Percentiles rank a stretch among this genome's conserved stretches.
phyloP scores from a whole-genome alignment of 169 alveolate genomes.

The Plasmodium berghei region DNA sequence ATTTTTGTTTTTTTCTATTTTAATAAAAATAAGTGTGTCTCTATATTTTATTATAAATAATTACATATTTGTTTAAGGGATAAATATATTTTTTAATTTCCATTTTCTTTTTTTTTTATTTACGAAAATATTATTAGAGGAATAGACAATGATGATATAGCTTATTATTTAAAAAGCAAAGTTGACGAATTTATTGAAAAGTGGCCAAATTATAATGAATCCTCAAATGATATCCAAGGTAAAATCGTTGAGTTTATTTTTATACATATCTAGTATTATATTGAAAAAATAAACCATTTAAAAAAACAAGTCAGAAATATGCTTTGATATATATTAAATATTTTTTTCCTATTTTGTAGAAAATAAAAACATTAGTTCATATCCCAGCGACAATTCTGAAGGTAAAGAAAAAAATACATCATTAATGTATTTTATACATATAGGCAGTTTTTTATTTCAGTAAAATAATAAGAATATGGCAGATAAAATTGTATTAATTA shows the following conservation, averaged over 20 bases:
- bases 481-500: too few relatives aligned
- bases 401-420: slow-evolving; percentile 27
- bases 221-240: slow-evolving; percentile 42
- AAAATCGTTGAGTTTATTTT: not conserved
- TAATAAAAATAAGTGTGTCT: not conserved
- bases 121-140: slow-evolving; percentile 7
- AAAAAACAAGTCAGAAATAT: not conserved
- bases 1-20: not conserved
- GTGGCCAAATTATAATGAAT: slow-evolving; percentile 22
- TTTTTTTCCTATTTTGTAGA: slow-evolving; percentile 1
- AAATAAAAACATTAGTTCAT: slow-evolving; percentile 49
- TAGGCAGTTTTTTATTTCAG: too few relatives aligned
- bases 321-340: not conserved
- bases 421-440: too few relatives aligned
- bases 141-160: slow-evolving; percentile 70
- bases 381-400: slow-evolving; percentile 56
- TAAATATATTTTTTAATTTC: not conserved
- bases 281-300: not conserved
- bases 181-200: slow-evolving; percentile 69
- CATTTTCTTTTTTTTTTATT: not conserved
- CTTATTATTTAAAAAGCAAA: slow-evolving; percentile 58
- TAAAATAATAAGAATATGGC: too few relatives aligned
- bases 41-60: not conserved
- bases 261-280: too few relatives aligned
- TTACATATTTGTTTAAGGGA: not conserved